Evolutionary conservation across 192 early-diverging fungal genomes (phyloP), one percentile per base, ranked within the genome.

Genomic region (Gamsiella multidivaricata): DNA sequence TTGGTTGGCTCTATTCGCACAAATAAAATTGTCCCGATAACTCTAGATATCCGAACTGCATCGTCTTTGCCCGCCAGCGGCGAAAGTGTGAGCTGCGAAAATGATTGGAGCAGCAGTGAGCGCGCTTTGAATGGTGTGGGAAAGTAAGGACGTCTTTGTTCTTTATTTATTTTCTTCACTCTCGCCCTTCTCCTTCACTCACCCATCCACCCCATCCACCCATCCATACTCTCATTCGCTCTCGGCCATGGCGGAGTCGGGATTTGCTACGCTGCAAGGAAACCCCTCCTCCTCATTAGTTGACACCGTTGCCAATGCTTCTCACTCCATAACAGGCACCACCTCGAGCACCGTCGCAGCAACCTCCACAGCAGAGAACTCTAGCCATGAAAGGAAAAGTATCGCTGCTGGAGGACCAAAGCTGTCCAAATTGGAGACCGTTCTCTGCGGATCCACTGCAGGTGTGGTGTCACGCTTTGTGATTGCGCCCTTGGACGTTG

Each of bases 401-500:
- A 51, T 76, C 14, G 52, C 53, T 10, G 34, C 36, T 34, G 73
- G 73, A 10, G n/a, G 60, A 25, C 61, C 74, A 15, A 64, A 58
- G 0, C 54, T 78, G 0, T 58, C 74, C 34, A 78, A 69, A 32
- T 28, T 36, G 12, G 74, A 78, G 39, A 78, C 74, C 4, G 61
- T 64, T 5, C 47, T 78, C 32, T 78, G 74, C 46, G 74, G 74
- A 47, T 62, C 74, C 2, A 78, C 74, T 29, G 74, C 74, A 18
- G 74, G 74, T 11, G 83, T 89, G 9, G 65, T 87, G 22, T 87
- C 87, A 34, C 88, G 97, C 17, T 90, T 94, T 46, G 84, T 95
- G 2, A 92, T 97, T 33, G 90, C 97, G 14, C 97, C 97, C 9
- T 82, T 98, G 4, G 97, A 98, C 58, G 96, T 98, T 7, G 88